phyloP scores from a whole-genome alignment of 2,329 filamentous ascomycete species.

The Penicillium sp. region DNA sequence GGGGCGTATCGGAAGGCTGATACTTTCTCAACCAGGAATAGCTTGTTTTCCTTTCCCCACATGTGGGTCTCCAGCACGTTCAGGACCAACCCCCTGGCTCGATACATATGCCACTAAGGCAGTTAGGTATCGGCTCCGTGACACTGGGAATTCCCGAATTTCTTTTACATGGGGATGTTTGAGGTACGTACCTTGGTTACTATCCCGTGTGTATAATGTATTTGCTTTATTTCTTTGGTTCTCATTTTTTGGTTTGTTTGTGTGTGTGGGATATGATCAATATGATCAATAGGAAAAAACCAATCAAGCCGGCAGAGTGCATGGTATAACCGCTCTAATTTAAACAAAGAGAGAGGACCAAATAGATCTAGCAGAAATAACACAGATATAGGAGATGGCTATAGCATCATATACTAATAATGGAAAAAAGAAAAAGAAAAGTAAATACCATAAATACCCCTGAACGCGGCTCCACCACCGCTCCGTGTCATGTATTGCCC shows the following conservation, averaged over 20 bases:
- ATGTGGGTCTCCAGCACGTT: conserved; percentile 12
- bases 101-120: not conserved
- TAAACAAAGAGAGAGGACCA: not conserved
- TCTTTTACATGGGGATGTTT: not conserved
- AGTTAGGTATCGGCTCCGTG: conserved; percentile 11
- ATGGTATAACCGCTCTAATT: not conserved
- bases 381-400: not conserved
- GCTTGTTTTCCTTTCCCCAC: not conserved
- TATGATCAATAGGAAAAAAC: not conserved
- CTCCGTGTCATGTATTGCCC: conserved; percentile 2
- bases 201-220: not conserved
- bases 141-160: conserved; percentile 2
- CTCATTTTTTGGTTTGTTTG: not conserved
- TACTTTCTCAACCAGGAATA: not conserved
- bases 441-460: conserved; percentile 8
- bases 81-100: conserved; percentile 10
- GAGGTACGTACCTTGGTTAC: not conserved
- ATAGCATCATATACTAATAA: conserved; percentile 2
- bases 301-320: not conserved
- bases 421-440: not conserved
- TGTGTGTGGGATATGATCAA: not conserved
- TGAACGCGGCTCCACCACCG: conserved; percentile 5
- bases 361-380: not conserved
- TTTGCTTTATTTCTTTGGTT: not conserved
- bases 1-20: conserved; percentile 3